A percentile compares a stretch with the other conserved stretches of the same genome.
Conservation (phyloP, 2,329 filamentous ascomycete genomes). For the Paraconiothyrium sp. region DNA sequence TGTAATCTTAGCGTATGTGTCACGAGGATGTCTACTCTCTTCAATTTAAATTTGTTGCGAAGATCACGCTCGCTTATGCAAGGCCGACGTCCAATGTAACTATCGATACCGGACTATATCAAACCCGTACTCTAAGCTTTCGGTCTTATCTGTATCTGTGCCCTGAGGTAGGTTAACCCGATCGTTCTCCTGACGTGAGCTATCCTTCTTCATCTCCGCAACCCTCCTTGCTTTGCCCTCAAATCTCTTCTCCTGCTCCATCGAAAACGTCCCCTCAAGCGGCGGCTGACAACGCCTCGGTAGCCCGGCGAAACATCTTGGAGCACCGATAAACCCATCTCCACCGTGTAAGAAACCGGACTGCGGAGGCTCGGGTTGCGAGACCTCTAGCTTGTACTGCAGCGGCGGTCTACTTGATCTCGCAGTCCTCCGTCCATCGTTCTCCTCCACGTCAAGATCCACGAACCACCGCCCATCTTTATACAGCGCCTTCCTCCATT, state of each 20-base stretch:
- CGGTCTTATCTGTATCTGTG: background rate
- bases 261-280: background rate
- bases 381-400: background rate
- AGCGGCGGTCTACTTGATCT: background rate
- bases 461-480: background rate
- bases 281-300: background rate
- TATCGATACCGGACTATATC: no score
- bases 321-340: background rate
- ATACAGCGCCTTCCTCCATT: background rate
- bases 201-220: background rate
- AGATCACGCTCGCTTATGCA: background rate
- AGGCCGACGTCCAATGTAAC: background rate
- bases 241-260: background rate
- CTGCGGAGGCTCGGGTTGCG: background rate
- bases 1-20: conserved; percentile 10
- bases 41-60: background rate
- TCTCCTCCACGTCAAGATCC: background rate
- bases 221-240: background rate
- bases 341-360: background rate
- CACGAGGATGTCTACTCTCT: background rate
- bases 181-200: background rate
- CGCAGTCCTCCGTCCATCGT: background rate
- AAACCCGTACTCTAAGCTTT: no score
- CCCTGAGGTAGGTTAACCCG: background rate
- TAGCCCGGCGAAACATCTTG: background rate